Conservation (phyloP, 1,139 yeast genomes). For the Candida glucosophila region DNA sequence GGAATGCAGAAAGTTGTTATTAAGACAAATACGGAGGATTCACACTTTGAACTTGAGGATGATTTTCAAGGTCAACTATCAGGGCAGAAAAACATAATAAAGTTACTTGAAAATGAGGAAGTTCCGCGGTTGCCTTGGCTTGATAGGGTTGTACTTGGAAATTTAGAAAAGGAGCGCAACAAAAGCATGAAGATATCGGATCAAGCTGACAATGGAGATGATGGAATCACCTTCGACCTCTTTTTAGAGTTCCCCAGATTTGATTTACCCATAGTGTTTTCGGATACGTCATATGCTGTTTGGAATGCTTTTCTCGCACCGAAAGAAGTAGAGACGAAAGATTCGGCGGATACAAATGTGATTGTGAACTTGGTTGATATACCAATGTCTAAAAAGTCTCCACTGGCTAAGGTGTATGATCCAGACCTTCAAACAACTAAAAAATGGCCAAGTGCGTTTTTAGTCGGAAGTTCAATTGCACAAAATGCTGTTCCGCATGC, state of each 20-base stretch:
- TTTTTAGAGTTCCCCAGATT: conserved; percentile 68
- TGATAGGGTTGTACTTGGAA: conserved; percentile 57
- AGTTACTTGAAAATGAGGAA: too few species aligned
- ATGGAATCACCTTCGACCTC: conserved; percentile 32
- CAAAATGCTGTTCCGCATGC: neutral
- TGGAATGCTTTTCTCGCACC: conserved; percentile 2
- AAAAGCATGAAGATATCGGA: neutral
- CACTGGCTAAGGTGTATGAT: conserved; percentile 21
- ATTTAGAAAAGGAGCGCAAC: conserved; percentile 31
- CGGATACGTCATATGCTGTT: conserved; percentile 38
- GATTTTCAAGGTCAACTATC: too few species aligned
- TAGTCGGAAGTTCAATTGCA: conserved; percentile 1
- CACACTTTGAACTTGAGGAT: conserved; percentile 49
- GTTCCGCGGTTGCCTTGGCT: conserved; percentile 62
- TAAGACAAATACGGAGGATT: conserved; percentile 16
- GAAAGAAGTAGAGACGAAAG: conserved; percentile 6
- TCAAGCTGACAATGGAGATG: conserved; percentile 7
- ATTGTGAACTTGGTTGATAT: conserved; percentile 30
- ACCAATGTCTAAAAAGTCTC: conserved; percentile 12
- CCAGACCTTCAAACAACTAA: conserved; percentile 26
- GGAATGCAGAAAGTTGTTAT: conserved; percentile 34
- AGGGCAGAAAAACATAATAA: too few species aligned
- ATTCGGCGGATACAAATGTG: conserved; percentile 14
- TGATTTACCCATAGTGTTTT: conserved; percentile 74
- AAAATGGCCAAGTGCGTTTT: conserved; percentile 2